These are phyloP conservation scores for Fusarium sp. DNA, from an alignment of 2,329 filamentous ascomycete species.

Conservation along the genomic window DNA sequence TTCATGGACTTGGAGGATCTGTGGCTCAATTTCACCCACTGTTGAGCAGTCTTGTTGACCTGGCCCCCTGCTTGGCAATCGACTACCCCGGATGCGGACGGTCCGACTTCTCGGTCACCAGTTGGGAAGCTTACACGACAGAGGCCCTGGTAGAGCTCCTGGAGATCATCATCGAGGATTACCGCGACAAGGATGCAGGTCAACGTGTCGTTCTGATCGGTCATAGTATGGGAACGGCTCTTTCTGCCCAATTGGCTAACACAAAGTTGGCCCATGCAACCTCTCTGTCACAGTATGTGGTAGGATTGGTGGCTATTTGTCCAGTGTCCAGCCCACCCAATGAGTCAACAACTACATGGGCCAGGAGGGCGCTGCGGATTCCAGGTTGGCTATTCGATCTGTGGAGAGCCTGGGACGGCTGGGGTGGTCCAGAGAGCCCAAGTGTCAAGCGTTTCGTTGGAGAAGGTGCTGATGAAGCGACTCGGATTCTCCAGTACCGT, in stretches of 20 bases:
- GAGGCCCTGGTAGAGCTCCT: constrained; percentile 82
- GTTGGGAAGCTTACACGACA: constrained; percentile 83
- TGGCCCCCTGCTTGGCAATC: constrained; percentile 84
- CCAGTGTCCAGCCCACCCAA: constrained; percentile 76
- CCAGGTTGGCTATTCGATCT: constrained; percentile 81
- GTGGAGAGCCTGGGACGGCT: constrained; percentile 81
- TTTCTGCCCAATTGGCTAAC: constrained; percentile 77
- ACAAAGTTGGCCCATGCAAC: constrained; percentile 56
- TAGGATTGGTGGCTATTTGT: constrained; percentile 84
- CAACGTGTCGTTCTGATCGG: constrained; percentile 85
- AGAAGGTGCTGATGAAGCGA: constrained; percentile 71
- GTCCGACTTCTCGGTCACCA: constrained; percentile 77
- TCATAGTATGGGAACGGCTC: constrained; percentile 90
- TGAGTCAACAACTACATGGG: constrained; percentile 56
- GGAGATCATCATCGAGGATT: constrained; percentile 77
- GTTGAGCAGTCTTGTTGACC: constrained; percentile 82
- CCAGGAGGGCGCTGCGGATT: constrained; percentile 72
- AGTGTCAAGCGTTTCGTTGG: constrained; percentile 86
- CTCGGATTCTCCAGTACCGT: constrained; percentile 74
- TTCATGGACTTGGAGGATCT: constrained; percentile 94
- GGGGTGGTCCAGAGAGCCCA: constrained; percentile 80
- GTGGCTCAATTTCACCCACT: constrained; percentile 88
- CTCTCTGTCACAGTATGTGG: constrained; percentile 71
- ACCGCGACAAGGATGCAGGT: constrained; percentile 71
- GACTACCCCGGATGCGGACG: constrained; percentile 92